Conservation (phyloP, 371 early-diverging fungal genomes). For the Mucor irregularis region DNA sequence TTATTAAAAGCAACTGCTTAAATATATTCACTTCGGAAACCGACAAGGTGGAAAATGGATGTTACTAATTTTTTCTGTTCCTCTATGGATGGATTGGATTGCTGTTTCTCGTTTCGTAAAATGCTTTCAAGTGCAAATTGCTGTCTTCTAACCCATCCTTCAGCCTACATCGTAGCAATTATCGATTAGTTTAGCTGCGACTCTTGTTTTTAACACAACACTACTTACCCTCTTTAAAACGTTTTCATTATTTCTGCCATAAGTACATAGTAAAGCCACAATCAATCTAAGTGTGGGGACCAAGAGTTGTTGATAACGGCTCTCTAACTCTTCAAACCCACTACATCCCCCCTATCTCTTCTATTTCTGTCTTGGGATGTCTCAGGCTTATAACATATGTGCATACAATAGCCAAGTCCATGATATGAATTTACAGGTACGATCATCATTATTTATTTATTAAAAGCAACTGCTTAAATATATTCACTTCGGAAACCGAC, state of each 20-base stretch:
- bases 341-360: too few relatives aligned
- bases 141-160: constrained; percentile 65
- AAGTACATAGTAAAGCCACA: constrained; percentile 50
- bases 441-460: too few relatives aligned
- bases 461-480: too few relatives aligned
- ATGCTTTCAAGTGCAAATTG: constrained; percentile 60
- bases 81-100: constrained; percentile 43
- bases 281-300: constrained; percentile 66
- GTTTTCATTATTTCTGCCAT: constrained; percentile 51
- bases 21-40: constrained; percentile 36
- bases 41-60: constrained; percentile 37
- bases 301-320: constrained; percentile 64
- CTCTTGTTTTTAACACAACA: not conserved
- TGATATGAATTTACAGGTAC: too few relatives aligned
- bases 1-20: too few relatives aligned
- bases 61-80: constrained; percentile 47
- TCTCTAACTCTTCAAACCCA: constrained; percentile 20
- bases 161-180: constrained; percentile 30
- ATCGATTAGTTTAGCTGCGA: not conserved
- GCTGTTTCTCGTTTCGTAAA: constrained; percentile 47
- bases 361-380: too few relatives aligned
- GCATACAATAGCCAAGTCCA: too few relatives aligned
- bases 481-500: constrained; percentile 43
- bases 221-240: constrained; percentile 47
- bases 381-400: too few relatives aligned